Conservation (phyloP, 495 filamentous ascomycete species). For the Xylaria acuta region DNA sequence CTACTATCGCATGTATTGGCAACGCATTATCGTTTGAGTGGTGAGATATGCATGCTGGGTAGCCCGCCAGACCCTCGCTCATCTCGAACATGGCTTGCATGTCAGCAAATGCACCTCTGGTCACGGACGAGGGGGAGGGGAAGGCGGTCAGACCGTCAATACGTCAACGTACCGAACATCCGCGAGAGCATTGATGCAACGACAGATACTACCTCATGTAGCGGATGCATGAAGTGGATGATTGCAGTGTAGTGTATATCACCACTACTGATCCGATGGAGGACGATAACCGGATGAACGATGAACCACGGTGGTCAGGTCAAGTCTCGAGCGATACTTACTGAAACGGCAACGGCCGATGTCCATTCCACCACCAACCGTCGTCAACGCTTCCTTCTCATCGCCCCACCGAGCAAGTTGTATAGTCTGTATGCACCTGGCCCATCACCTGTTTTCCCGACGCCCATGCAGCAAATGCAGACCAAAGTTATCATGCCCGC, state of each 20-base stretch:
- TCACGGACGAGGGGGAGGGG: slow-evolving; percentile 15
- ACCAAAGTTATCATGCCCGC: not conserved
- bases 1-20: slow-evolving; percentile 5
- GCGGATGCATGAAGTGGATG: slow-evolving; percentile 3
- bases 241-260: slow-evolving; percentile 3
- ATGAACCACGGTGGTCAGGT: slow-evolving; percentile 4
- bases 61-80: slow-evolving; percentile 4
- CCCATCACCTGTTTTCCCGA: slow-evolving; percentile 14
- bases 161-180: not conserved
- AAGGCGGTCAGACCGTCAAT: slow-evolving; percentile 18
- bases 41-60: slow-evolving; percentile 16
- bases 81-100: slow-evolving; percentile 25
- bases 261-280: slow-evolving; percentile 14
- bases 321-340: slow-evolving; percentile 9
- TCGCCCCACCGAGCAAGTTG: slow-evolving; percentile 12
- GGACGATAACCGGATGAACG: not conserved
- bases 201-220: slow-evolving; percentile 20
- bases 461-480: slow-evolving; percentile 17
- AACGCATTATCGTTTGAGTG: not conserved
- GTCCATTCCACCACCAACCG: slow-evolving; percentile 7
- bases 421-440: not conserved
- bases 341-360: slow-evolving; percentile 24
- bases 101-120: slow-evolving; percentile 24
- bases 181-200: not conserved
- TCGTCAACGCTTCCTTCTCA: not conserved